Evolutionary conservation across 163 green algal species (phyloP).

Genomic region (Scenedesmus sp.): DNA sequence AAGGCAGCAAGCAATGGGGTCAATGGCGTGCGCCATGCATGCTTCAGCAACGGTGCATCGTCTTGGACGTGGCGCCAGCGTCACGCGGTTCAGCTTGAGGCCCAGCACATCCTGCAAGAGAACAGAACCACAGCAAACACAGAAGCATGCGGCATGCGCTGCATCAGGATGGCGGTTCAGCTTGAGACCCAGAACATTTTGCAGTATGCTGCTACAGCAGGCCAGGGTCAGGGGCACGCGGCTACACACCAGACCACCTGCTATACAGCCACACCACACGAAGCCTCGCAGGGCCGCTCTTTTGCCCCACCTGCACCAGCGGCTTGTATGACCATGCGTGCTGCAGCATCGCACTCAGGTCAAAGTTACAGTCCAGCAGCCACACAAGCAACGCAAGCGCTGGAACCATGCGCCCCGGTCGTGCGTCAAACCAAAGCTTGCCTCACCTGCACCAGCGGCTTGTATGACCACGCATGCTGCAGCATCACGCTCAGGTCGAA

Average conservation of each 20-base stretch:
- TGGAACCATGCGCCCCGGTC: not conserved
- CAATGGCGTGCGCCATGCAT: no score
- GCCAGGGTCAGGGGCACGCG: no score
- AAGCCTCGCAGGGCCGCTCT: not conserved
- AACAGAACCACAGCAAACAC: not conserved
- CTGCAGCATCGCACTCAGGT: conserved; percentile 88
- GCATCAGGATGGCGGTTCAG: no score
- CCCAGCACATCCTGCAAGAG: conserved; percentile 1
- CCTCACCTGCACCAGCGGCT: conserved; percentile 89
- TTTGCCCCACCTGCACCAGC: conserved; percentile 79
- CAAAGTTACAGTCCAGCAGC: no score
- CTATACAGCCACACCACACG: not conserved
- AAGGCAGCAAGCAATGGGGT: not conserved
- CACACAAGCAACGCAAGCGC: no score
- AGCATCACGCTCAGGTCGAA: conserved; percentile 93
- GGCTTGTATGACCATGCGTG: conserved; percentile 97
- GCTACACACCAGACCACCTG: no score
- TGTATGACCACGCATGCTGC: conserved; percentile 95
- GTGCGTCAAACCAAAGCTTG: no score
- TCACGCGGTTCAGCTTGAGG: conserved; percentile 14
- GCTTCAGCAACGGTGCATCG: no score
- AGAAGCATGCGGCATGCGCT: not conserved
- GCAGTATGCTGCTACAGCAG: no score
- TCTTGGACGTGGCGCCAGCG: not conserved
- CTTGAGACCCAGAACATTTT: no score